Evolutionary conservation across 345 rosid genomes (phyloP).

Genomic region (Trapa bicornis): DNA sequence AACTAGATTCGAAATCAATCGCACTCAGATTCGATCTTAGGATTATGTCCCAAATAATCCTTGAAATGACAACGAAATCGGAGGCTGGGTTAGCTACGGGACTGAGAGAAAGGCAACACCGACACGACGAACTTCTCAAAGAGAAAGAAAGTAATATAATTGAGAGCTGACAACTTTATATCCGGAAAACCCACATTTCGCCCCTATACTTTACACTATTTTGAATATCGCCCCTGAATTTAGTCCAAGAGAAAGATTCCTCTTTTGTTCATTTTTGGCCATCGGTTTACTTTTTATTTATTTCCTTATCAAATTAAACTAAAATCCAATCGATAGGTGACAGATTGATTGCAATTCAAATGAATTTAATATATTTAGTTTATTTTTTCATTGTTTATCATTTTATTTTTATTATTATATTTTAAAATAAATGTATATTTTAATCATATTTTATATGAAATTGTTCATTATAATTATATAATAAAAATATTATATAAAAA

Average conservation of each 20-base stretch:
- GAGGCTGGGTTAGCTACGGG: neutral
- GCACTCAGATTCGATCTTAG: neutral
- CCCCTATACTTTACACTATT: neutral
- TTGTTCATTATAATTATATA: too few species aligned
- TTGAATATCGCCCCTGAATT: neutral
- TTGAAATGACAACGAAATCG: neutral
- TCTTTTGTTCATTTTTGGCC: too few species aligned
- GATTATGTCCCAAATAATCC: neutral
- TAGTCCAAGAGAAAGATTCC: neutral
- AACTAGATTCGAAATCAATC: neutral
- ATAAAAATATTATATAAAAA: too few species aligned
- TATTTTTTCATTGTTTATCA: too few species aligned
- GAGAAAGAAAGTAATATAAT: neutral
- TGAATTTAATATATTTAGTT: too few species aligned
- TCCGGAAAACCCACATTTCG: neutral
- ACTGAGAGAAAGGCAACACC: constrained; percentile 5
- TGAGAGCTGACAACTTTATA: neutral
- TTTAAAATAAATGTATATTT: too few species aligned
- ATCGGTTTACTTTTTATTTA: too few species aligned
- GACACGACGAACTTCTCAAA: neutral
- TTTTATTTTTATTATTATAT: too few species aligned
- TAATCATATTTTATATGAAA: too few species aligned
- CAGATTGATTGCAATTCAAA: too few species aligned
- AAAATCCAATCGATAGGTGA: too few species aligned
- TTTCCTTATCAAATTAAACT: too few species aligned